Percentiles rank a stretch among this genome's conserved stretches.
Evolutionary conservation across 139 green algal species (phyloP).

Genomic region (Ettlia oleoabundans): DNA sequence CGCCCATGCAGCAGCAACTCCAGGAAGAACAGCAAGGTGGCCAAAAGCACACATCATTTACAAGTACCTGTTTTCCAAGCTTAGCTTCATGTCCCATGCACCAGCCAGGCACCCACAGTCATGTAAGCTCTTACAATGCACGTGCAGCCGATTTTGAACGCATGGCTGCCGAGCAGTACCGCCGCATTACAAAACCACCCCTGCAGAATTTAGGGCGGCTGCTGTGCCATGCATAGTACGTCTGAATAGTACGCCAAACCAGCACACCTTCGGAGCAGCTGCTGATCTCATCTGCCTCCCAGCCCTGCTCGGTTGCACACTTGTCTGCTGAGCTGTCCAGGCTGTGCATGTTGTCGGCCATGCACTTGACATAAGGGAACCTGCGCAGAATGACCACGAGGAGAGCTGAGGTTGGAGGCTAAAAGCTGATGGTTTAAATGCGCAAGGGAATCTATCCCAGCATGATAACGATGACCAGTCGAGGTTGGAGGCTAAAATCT

Average conservation of each 20-base stretch:
- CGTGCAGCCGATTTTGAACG: no score
- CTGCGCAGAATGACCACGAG: neutral
- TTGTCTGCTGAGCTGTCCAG: neutral
- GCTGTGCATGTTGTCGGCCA: slow-evolving; percentile 37
- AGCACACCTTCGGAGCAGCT: slow-evolving; percentile 22
- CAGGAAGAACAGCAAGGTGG: no score
- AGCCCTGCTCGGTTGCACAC: slow-evolving; percentile 14
- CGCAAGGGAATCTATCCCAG: no score
- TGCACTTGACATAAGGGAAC: slow-evolving; percentile 40
- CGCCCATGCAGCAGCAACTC: neutral
- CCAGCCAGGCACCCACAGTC: no score
- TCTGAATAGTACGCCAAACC: no score
- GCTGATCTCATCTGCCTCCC: slow-evolving; percentile 12
- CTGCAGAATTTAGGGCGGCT: neutral
- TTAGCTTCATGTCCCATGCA: no score
- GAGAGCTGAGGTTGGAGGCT: neutral
- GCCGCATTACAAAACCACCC: neutral
- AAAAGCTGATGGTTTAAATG: neutral
- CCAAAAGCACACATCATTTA: no score
- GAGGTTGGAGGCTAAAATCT: no score
- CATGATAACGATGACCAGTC: no score
- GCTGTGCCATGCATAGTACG: neutral
- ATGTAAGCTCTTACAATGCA: no score
- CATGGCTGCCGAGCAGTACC: no score
- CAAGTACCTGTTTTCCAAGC: no score